Evolutionary conservation across 2,329 filamentous ascomycete genomes (phyloP).

Genomic region (Monosporascus sp.): DNA sequence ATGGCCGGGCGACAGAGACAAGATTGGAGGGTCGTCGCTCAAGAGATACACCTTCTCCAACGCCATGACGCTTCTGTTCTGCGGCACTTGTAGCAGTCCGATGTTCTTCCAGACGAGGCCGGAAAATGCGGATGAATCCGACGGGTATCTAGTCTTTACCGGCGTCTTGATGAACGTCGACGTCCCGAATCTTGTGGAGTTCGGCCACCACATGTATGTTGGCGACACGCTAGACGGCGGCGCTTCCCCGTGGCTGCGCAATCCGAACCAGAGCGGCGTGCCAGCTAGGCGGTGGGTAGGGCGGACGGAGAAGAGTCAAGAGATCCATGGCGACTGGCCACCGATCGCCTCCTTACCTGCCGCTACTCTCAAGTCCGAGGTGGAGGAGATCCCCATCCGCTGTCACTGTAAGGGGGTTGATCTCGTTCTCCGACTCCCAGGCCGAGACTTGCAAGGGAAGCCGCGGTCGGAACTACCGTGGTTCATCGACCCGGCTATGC

Average conservation of each 20-base stretch:
- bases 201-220: constrained; percentile 37
- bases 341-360: constrained; percentile 3
- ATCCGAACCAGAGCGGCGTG: constrained; percentile 25
- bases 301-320: constrained; percentile 13
- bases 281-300: constrained; percentile 22
- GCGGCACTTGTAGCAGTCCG: constrained; percentile 35
- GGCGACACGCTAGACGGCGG: constrained; percentile 49
- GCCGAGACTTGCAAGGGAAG: constrained; percentile 19
- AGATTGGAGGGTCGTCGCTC: constrained; percentile 26
- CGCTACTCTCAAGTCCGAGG: constrained; percentile 9
- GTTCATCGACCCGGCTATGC: constrained; percentile 36
- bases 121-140: constrained; percentile 4
- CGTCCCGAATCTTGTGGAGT: constrained; percentile 24
- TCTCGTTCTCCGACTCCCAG: constrained; percentile 30
- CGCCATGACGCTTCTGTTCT: constrained; percentile 32
- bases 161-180: constrained; percentile 30
- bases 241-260: constrained; percentile 38
- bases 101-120: constrained; percentile 33
- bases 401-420: constrained; percentile 44
- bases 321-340: constrained; percentile 28
- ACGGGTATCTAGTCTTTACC: constrained; percentile 28
- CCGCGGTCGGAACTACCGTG: constrained; percentile 29
- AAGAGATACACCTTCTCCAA: constrained; percentile 31
- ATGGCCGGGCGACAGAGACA: constrained; percentile 31
- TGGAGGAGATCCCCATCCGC: constrained; percentile 28